Percentiles rank a stretch among this genome's conserved stretches.
Conservation (phyloP, 257 asterid genomes). For the Verbena officinalis region DNA sequence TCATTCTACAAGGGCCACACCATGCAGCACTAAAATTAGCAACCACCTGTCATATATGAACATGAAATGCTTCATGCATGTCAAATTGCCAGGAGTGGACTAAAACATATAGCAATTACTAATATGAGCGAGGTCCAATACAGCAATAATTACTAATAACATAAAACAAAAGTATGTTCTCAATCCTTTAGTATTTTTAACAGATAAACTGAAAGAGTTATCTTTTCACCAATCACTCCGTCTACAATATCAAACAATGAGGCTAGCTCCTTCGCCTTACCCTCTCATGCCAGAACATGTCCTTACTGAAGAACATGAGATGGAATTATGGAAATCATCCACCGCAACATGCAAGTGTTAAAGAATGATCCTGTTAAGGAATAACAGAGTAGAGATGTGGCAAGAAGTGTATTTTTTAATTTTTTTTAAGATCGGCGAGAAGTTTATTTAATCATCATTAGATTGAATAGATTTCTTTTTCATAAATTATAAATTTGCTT, state of each 20-base stretch:
- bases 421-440: no score
- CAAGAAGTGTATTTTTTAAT: no score
- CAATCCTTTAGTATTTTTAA: neutral
- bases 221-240: neutral
- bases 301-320: neutral
- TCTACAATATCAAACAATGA: neutral
- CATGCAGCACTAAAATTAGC: constrained; percentile 97
- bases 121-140: neutral
- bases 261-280: neutral
- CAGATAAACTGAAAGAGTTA: neutral
- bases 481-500: no score
- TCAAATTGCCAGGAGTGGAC: neutral
- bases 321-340: neutral
- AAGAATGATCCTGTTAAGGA: no score
- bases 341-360: neutral
- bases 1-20: constrained; percentile 97
- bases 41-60: constrained; percentile 38
- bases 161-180: neutral
- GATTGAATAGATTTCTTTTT: no score
- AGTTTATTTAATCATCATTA: no score
- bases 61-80: constrained; percentile 13
- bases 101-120: neutral
- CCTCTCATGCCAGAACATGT: neutral
- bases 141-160: neutral
- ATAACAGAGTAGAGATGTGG: no score